Percentiles rank a stretch among this genome's conserved stretches.
Conservation (phyloP, 2,329 filamentous ascomycete species). For the Colletotrichum spaethianum region DNA sequence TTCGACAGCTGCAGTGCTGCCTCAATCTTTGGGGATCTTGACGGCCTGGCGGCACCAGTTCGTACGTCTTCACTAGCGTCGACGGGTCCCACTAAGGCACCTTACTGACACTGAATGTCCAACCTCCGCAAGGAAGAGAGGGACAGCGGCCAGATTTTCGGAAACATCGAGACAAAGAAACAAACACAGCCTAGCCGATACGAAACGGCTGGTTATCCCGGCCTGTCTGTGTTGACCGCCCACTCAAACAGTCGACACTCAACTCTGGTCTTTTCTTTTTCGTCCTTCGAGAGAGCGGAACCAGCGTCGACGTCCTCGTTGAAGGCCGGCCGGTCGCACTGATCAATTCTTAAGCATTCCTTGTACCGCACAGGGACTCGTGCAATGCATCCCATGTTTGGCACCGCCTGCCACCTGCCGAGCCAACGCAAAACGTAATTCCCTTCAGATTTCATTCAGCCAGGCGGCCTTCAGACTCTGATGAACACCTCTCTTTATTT, state of each 20-base stretch:
- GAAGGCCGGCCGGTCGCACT: slow-evolving; percentile 25
- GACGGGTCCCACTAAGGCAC: slow-evolving; percentile 28
- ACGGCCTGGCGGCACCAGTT: background rate
- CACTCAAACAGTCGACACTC: slow-evolving; percentile 10
- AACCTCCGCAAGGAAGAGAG: background rate
- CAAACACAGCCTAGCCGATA: slow-evolving; percentile 37
- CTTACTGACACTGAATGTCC: slow-evolving; percentile 31
- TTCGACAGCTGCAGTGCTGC: slow-evolving; percentile 5
- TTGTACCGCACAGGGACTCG: background rate
- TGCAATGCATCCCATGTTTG: slow-evolving; percentile 31
- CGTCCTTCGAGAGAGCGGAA: slow-evolving; percentile 12
- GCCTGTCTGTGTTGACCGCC: slow-evolving; percentile 8
- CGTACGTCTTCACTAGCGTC: slow-evolving; percentile 17
- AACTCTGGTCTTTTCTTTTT: background rate
- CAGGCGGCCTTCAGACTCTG: slow-evolving; percentile 34
- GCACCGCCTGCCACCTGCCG: slow-evolving; percentile 27
- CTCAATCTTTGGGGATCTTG: slow-evolving; percentile 6
- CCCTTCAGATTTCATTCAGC: slow-evolving; percentile 31
- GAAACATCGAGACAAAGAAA: slow-evolving; percentile 36
- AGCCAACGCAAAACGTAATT: slow-evolving; percentile 40
- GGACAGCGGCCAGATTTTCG: background rate
- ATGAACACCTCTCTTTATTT: slow-evolving; percentile 28
- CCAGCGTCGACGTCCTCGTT: slow-evolving; percentile 23
- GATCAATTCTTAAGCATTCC: slow-evolving; percentile 15
- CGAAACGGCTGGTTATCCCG: slow-evolving; percentile 36